Base-by-base conservation (phyloP, 2,329 filamentous ascomycete genomes). In the Paraconiothyrium brasiliense region DNA sequence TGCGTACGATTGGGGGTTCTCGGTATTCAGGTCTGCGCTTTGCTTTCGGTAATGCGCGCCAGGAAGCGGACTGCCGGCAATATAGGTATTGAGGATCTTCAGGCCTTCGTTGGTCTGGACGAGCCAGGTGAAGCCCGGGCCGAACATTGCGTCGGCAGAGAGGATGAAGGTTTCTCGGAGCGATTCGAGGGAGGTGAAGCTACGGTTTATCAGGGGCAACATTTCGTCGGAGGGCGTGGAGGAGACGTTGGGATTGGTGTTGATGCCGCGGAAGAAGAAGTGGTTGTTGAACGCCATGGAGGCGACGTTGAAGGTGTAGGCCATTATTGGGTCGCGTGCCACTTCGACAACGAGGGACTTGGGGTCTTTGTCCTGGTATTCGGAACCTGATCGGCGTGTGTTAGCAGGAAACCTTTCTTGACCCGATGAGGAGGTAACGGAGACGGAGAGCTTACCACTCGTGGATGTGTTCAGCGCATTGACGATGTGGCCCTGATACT, bases 91-190 rank as follows among this genome's bases (percentile, higher is more conserved):
- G 61, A 99, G 85, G 74, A 99, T 86, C 72, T 89, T 88, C 81
- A 81, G 80, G 43, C 62, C 63, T 27, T 83, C 75, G 59, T 78
- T 76, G 57, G 81, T 80, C 46, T 84, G 75, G 72, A 97, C 92
- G 64, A 99, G 89, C 95, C 95, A 99, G 76, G 98, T 91, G 81
- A 96, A 98, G 67, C 95, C 95, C 0, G 94, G 94, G 58, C 94
- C 95, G 82, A 99, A 98, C 93, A 98, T 97, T 82, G 89, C 87
- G 68, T 88, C 85, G 61, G 94, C 94, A 44, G 91, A 96, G 67
- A 89, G 84, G 74, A 95, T 80, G 80, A 99, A 89, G 77, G 95
- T 92, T 70, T 85, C 85, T 76, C 89, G 89, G 61, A 99, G 88
- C 34, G 91, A 94, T 67, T 96, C 91, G 71, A 96, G 83, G 71